Base-by-base conservation (phyloP, 2,329 filamentous ascomycete species). In the Aureobasidium sp. region DNA sequence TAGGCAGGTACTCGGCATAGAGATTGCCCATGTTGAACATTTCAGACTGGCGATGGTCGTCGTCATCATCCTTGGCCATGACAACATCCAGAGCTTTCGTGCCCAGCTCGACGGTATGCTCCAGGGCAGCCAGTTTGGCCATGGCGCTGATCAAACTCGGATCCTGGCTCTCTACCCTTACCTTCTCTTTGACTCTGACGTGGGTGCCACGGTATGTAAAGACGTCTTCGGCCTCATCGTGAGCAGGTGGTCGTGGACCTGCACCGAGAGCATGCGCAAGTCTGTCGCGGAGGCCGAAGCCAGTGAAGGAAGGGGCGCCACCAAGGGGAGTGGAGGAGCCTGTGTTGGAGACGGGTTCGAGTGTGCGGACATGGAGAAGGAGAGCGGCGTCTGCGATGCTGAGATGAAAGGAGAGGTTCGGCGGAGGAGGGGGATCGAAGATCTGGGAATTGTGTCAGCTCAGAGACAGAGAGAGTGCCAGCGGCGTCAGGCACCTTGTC, bases 151-250 rank as follows among this genome's bases (percentile, higher is more conserved):
- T 86, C 66, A 97, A 73, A 68, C 86, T 92, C 0, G 93, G 93
- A 73, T 97, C 93, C 61, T 91, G 90, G 69, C 86, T 93, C 74
- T 96, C 92, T 1, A 97, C 87, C 44, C 89, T 82, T 4, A 96
- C 84, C 77, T 97, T 97, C 73, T 97, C 93, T 67, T 88, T 86
- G 49, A 97, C 93, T 66, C 85, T 87, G 2, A 97, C 91, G 64
- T 94, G 86, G 62, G 86, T 81, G 5, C 84, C 83, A 14, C 77
- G 78, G 75, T 83, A 97, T 3, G 78, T 79, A 73, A 96, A 97
- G 0, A 89, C 78, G 41, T 86, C 82, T 64, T 94, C 88, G 66
- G 87, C 86, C 75, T 97, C 93, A 57, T 80, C 79, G 66, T 81
- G 79, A 7, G 69, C 67, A 14, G 75, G 77, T 3, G 71, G 68